Evolutionary conservation across 108 stramenopile genomes (phyloP).

Genomic region (Fistulifera pelliculosa): DNA sequence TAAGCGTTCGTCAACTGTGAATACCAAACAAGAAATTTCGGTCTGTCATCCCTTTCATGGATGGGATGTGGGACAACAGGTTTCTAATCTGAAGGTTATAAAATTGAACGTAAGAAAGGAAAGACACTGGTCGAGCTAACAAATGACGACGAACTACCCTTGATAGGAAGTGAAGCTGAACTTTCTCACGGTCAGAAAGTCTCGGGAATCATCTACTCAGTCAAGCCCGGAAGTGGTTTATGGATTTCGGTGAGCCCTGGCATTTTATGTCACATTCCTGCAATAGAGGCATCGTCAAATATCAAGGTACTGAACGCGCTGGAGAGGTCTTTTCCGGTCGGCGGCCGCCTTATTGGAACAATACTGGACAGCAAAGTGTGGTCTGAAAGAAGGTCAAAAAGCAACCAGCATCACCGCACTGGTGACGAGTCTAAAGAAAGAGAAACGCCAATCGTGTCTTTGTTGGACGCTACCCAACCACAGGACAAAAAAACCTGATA

Average conservation of each 20-base stretch:
- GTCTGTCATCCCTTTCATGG: slow-evolving; percentile 69
- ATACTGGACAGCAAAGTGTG: slow-evolving; percentile 39
- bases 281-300: slow-evolving; percentile 53
- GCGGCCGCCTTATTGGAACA: slow-evolving; percentile 40
- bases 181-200: slow-evolving; percentile 46
- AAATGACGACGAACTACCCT: slow-evolving; percentile 10
- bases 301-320: slow-evolving; percentile 56
- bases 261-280: slow-evolving; percentile 58
- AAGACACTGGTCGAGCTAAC: slow-evolving; percentile 43
- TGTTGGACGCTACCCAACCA: neutral
- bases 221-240: slow-evolving; percentile 37
- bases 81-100: slow-evolving; percentile 45
- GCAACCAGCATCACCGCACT: slow-evolving; percentile 12
- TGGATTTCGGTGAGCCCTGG: slow-evolving; percentile 58
- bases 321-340: slow-evolving; percentile 33
- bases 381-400: slow-evolving; percentile 18
- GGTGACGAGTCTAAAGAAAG: slow-evolving; percentile 7
- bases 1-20: slow-evolving; percentile 25
- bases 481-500: slow-evolving; percentile 28
- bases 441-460: neutral
- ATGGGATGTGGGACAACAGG: slow-evolving; percentile 36
- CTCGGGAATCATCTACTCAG: slow-evolving; percentile 36
- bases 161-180: slow-evolving; percentile 11
- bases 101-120: slow-evolving; percentile 35
- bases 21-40: slow-evolving; percentile 31